Evolutionary conservation across 2,329 filamentous ascomycete genomes (phyloP).

Genomic region (Fusarium circinatum): DNA sequence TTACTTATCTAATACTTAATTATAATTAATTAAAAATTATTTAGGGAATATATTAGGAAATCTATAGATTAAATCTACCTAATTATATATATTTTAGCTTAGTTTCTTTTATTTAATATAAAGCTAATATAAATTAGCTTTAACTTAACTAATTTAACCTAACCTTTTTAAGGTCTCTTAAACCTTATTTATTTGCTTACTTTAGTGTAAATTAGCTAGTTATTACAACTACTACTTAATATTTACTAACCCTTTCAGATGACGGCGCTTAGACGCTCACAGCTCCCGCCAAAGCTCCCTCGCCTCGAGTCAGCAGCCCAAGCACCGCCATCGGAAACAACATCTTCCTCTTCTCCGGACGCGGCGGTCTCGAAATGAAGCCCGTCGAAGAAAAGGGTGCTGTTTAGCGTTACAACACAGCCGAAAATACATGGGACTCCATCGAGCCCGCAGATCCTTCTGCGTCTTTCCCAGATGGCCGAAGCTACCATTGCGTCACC

Average conservation of each 20-base stretch:
- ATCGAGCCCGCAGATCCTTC: rapidly evolving
- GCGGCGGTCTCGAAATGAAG: neutral
- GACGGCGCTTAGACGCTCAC: neutral
- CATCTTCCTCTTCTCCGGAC: neutral
- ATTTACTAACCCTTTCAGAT: rapidly evolving
- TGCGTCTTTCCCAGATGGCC: neutral
- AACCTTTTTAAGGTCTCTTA: no score
- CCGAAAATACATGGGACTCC: neutral
- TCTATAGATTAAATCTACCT: no score
- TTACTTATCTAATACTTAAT: no score
- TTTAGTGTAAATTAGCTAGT: no score
- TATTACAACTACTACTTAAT: rapidly evolving
- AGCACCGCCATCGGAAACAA: neutral
- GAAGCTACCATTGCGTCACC: slow-evolving; percentile 4
- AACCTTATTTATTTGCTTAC: no score
- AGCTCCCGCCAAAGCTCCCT: neutral
- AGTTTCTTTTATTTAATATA: no score
- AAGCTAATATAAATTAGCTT: no score
- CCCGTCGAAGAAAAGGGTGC: neutral
- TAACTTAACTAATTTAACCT: no score
- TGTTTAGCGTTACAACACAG: neutral
- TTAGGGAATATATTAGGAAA: no score
- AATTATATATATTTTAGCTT: no score
- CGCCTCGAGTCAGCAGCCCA: neutral
- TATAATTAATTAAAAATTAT: no score